Conservation (phyloP, 257 asterid genomes). For the Solanum neorickii region DNA sequence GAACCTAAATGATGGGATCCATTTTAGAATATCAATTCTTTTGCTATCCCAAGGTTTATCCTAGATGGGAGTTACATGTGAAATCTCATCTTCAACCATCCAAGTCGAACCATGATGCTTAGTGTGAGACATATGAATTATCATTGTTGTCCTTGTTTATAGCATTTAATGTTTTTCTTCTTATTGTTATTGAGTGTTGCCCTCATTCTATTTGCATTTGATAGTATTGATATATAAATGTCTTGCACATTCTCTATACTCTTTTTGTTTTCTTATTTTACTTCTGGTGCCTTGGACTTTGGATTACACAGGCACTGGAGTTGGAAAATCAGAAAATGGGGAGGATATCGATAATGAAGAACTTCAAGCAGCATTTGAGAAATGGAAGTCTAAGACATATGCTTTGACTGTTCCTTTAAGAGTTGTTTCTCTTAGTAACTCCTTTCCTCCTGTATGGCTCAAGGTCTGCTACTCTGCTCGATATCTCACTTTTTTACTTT, state of each 20-base stretch:
- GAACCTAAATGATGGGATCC: neutral
- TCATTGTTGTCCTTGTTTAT: neutral
- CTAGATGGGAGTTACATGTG: neutral
- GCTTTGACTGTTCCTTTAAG: slow-evolving; percentile 73
- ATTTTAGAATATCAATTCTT: neutral
- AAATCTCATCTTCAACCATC: neutral
- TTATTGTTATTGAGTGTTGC: neutral
- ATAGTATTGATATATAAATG: neutral
- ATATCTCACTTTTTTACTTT: neutral
- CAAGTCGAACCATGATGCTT: neutral
- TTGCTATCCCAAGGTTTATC: neutral
- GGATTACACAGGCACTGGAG: neutral
- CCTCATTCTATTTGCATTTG: neutral
- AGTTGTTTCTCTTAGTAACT: slow-evolving; percentile 67
- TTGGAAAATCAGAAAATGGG: slow-evolving; percentile 14
- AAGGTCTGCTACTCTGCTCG: slow-evolving; percentile 28
- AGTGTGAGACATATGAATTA: neutral
- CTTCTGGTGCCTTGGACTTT: neutral
- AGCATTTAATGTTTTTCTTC: neutral
- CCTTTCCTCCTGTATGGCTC: slow-evolving; percentile 78
- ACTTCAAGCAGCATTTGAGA: slow-evolving; percentile 57
- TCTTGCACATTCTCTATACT: neutral
- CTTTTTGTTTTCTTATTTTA: neutral
- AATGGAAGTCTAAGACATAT: slow-evolving; percentile 73
- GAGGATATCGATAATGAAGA: slow-evolving; percentile 42